These are phyloP conservation scores for Chamaenerion angustifolium DNA, from an alignment of 345 rosid species.

Conservation along the genomic window DNA sequence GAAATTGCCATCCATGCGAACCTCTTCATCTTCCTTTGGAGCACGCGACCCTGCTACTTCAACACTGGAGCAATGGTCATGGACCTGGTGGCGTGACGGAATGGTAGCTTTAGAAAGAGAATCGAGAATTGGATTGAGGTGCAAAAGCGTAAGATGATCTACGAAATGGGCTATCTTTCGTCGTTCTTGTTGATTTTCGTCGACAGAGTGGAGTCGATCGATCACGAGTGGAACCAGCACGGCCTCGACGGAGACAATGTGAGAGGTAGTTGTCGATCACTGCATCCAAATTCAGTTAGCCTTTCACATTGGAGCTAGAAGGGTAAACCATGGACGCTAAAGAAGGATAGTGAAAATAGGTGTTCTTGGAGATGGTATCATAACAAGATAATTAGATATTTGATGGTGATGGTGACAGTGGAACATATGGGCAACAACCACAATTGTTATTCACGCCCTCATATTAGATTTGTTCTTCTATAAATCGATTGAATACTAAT, in stretches of 20 bases:
- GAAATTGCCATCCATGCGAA: too few relatives aligned
- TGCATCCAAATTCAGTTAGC: constrained; percentile 85
- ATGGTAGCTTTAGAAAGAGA: constrained; percentile 46
- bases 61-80: constrained; percentile 98
- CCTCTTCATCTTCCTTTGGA: too few relatives aligned
- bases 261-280: constrained; percentile 62
- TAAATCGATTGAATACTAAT: too few relatives aligned
- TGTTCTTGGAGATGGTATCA: too few relatives aligned
- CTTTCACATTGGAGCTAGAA: constrained; percentile 96
- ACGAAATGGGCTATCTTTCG: constrained; percentile 80
- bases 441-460: too few relatives aligned
- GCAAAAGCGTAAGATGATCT: constrained; percentile 59
- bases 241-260: constrained; percentile 93
- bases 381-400: too few relatives aligned
- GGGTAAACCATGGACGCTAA: constrained; percentile 92
- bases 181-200: constrained; percentile 79
- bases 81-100: constrained; percentile 71
- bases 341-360: too few relatives aligned
- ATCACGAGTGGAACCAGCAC: constrained; percentile 90
- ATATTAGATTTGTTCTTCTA: too few relatives aligned
- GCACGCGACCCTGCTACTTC: constrained; percentile 74
- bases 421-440: too few relatives aligned
- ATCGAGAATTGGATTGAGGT: constrained; percentile 84
- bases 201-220: constrained; percentile 65
- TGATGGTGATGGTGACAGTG: too few relatives aligned